Evolutionary conservation across 2,329 filamentous ascomycete species (phyloP), one percentile per base, ranked within the genome.

Genomic region (Ophiostoma sp.): DNA sequence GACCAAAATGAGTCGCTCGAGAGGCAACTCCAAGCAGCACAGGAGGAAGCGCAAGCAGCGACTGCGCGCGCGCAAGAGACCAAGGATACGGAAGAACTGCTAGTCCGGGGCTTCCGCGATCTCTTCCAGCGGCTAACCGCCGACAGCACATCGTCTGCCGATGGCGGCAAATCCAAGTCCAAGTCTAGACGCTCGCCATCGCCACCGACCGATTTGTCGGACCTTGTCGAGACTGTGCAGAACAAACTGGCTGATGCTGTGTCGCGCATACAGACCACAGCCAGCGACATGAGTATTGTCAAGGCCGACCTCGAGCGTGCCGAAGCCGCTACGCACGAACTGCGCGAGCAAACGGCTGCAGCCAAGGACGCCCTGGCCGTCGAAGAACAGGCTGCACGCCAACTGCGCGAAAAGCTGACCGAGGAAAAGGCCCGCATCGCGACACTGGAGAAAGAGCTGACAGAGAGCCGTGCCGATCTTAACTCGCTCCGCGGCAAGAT

Each of bases 391-490:
- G 78, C 82, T 31, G 77, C 82, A 0, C 80, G 83, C 57, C 83
- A 84, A 68, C 78, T 90, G 11, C 83, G 82, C 54, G 86, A 91
- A 72, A 79, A 77, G 1, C 74, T 88, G 10, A 79, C 82, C 0
- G 83, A 83, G 69, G 84, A 87, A 73, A 83, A 83, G 75, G 85
- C 86, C 20, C 85, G 83, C 75, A 82, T 83, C 2, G 72, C 76
- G n/a, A 83, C 85, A 2, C 78, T 89, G 0, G 86, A 89, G 74
- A 77, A 76, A 36, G 86, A 89, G 75, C 78, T 88, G 3, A 82
- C 85, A 1, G 87, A 91, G 70, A 87, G 90, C 72, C 88, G 91
- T 54, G 81, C 85, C 17, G 90, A 95, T 74, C 83, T 96, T 31
- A 86, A 84, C 71, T 82, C 85, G 36, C 81, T 96, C 31, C 87